phyloP scores from a whole-genome alignment of 345 rosid genomes.

The Melaleuca quinquenervia region DNA sequence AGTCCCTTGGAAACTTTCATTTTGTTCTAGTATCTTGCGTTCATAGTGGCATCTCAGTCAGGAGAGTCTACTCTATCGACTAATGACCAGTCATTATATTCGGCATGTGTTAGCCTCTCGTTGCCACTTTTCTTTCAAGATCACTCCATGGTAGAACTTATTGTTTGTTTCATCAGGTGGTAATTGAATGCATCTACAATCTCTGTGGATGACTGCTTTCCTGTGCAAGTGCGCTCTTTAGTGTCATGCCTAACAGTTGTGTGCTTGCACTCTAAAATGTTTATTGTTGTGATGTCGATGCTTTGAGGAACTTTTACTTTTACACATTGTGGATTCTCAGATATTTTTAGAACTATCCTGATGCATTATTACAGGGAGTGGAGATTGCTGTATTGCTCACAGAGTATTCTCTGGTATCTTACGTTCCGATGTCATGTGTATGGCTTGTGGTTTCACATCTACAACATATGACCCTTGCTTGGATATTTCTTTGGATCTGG shows the following conservation, averaged over 20 bases:
- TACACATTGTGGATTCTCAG: constrained; percentile 7
- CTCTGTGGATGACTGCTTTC: neutral
- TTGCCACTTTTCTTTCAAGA: neutral
- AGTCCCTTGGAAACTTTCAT: neutral
- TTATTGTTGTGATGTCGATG: neutral
- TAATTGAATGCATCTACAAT: neutral
- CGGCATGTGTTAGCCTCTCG: neutral
- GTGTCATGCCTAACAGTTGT: constrained; percentile 28
- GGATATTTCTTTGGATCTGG: constrained; percentile 83
- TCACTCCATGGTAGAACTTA: neutral
- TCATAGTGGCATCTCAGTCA: neutral
- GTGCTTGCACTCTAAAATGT: constrained; percentile 32
- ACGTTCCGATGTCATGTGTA: constrained; percentile 82
- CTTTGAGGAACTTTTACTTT: neutral
- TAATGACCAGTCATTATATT: neutral
- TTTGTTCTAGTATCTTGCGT: neutral
- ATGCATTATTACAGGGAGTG: constrained; percentile 32
- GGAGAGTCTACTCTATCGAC: neutral
- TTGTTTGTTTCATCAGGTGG: neutral
- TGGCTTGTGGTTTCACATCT: constrained; percentile 81
- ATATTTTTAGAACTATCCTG: constrained; percentile 25
- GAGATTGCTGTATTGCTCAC: constrained; percentile 89
- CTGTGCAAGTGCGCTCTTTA: constrained; percentile 26
- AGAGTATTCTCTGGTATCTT: constrained; percentile 84
- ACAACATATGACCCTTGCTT: constrained; percentile 88